phyloP scores from a whole-genome alignment of 2,329 filamentous ascomycete species.

The Aspergillus uvarum region DNA sequence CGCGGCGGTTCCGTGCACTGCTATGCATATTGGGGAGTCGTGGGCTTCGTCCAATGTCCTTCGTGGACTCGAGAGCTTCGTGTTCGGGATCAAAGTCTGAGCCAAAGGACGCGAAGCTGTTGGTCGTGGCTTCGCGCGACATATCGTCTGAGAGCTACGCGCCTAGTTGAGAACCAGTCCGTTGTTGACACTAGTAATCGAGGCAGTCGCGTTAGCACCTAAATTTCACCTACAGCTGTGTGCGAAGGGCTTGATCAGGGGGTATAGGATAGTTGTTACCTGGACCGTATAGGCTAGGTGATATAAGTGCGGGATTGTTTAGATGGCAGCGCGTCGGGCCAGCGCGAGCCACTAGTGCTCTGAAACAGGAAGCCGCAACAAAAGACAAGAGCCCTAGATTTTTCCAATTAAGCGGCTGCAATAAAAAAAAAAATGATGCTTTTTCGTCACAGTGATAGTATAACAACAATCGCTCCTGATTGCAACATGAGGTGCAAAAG shows the following conservation, averaged over 20 bases:
- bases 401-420: not conserved
- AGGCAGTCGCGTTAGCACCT: not conserved
- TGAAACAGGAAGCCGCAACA: conserved; percentile 3
- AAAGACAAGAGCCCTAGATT: not conserved
- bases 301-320: conserved; percentile 9
- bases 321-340: conserved; percentile 16
- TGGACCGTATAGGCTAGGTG: not conserved
- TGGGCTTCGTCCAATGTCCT: conserved; percentile 33
- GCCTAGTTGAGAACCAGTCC: conserved; percentile 3
- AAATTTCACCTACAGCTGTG: not conserved
- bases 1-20: conserved; percentile 16
- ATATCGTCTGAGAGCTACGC: conserved; percentile 13
- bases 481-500: not conserved
- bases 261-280: not conserved
- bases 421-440: not conserved
- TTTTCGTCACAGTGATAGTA: not conserved
- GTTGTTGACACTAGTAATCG: not conserved
- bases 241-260: not conserved
- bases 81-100: conserved; percentile 46
- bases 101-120: conserved; percentile 31
- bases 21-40: conserved; percentile 27
- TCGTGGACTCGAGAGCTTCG: conserved; percentile 43
- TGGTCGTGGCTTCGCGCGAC: conserved; percentile 28
- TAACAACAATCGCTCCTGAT: not conserved
- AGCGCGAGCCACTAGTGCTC: conserved; percentile 10